A percentile compares a stretch with the other conserved stretches of the same genome.
Evolutionary conservation across 1,284 basidiomycete species (phyloP).

Genomic region (Porphyrellus sp.): DNA sequence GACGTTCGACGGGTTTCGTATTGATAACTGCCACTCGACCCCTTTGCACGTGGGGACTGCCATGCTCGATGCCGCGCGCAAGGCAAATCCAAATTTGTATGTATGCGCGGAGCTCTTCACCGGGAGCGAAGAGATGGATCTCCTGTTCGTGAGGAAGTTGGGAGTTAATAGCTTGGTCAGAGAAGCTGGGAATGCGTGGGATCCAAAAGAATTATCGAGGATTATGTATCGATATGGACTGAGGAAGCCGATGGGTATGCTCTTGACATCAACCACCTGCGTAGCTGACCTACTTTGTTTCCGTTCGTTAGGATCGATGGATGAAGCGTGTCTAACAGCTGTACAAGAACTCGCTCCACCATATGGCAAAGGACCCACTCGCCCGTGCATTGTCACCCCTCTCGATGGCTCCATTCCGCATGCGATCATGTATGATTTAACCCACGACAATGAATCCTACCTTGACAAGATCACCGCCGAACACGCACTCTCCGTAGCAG

Average conservation of each 20-base stretch:
- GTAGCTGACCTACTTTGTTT: not conserved
- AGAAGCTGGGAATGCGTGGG: conserved; percentile 87
- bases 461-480: conserved; percentile 87
- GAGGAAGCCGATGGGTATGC: conserved; percentile 82
- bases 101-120: conserved; percentile 98
- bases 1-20: conserved; percentile 91
- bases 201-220: conserved; percentile 84
- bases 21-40: conserved; percentile 98
- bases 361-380: conserved; percentile 73
- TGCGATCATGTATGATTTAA: conserved; percentile 89
- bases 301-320: conserved; percentile 75
- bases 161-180: conserved; percentile 91
- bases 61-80: conserved; percentile 89
- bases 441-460: conserved; percentile 94
- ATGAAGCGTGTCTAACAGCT: conserved; percentile 76
- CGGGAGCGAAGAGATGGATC: conserved; percentile 90
- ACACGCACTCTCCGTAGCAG: conserved; percentile 89
- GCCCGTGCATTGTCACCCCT: conserved; percentile 72
- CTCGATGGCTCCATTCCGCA: conserved; percentile 85
- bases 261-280: not conserved
- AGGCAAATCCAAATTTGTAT: conserved; percentile 88
- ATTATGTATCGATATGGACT: conserved; percentile 85
- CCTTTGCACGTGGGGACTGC: conserved; percentile 90
- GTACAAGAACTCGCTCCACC: conserved; percentile 73
- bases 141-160: conserved; percentile 84